Percentiles rank a stretch among this genome's conserved stretches.
These are phyloP conservation scores for Atkinsonella hypoxylon DNA, from an alignment of 2,329 filamentous ascomycete species.

Conservation along the genomic window DNA sequence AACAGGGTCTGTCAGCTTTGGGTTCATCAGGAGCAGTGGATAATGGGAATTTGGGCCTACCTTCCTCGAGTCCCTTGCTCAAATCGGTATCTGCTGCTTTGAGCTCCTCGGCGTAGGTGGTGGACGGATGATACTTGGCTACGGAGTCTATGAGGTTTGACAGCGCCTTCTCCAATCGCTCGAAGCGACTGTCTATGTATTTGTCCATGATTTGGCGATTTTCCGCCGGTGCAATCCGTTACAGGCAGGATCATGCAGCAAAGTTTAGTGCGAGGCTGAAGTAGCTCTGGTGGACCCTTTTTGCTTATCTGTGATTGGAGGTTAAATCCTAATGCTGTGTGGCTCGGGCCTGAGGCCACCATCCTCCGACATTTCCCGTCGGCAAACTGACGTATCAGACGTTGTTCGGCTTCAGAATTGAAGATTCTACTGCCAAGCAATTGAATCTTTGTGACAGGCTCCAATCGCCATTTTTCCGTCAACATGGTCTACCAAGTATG, in stretches of 20 bases:
- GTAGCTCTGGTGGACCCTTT: slow-evolving; percentile 11
- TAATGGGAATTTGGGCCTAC: slow-evolving; percentile 26
- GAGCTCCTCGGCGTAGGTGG: slow-evolving; percentile 54
- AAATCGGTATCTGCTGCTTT: slow-evolving; percentile 59
- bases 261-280: background rate
- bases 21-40: no score
- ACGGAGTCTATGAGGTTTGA: slow-evolving; percentile 66
- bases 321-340: slow-evolving; percentile 3
- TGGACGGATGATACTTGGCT: slow-evolving; percentile 68
- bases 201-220: slow-evolving; percentile 41
- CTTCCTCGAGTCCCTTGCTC: slow-evolving; percentile 49
- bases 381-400: slow-evolving; percentile 22
- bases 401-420: slow-evolving; percentile 12
- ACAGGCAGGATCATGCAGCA: background rate
- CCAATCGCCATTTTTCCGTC: slow-evolving; percentile 18
- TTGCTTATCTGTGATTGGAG: slow-evolving; percentile 8
- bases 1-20: background rate
- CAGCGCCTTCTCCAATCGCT: slow-evolving; percentile 55
- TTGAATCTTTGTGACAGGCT: slow-evolving; percentile 22
- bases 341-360: slow-evolving; percentile 18
- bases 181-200: slow-evolving; percentile 49
- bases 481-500: slow-evolving; percentile 31
- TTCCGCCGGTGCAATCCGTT: background rate
- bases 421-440: slow-evolving; percentile 17
- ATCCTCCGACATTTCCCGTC: slow-evolving; percentile 21